A percentile compares a stretch with the other conserved stretches of the same genome.
phyloP scores from a whole-genome alignment of 345 rosid genomes.

The Citrus medica region DNA sequence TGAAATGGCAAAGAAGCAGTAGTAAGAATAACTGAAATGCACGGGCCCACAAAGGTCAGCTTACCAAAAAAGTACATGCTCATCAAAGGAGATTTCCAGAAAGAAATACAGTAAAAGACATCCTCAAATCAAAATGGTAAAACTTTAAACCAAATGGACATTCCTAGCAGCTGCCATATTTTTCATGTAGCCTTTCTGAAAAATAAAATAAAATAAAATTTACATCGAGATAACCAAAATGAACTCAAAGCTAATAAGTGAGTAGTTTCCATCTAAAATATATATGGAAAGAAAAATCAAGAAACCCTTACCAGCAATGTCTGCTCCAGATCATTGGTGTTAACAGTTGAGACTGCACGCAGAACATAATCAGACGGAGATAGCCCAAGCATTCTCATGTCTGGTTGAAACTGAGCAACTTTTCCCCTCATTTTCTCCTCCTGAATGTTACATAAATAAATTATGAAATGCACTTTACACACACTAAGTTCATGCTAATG shows the following conservation, averaged over 20 bases:
- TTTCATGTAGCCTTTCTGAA: not conserved
- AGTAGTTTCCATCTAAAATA: not conserved
- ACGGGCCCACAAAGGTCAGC: not conserved
- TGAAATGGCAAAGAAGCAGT: not conserved
- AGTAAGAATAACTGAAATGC: not conserved
- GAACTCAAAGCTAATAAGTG: not conserved
- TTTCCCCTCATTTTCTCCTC: slow-evolving; percentile 65
- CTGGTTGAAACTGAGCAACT: slow-evolving; percentile 57
- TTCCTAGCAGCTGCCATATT: not conserved
- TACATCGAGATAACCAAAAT: not conserved
- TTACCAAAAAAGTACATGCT: not conserved
- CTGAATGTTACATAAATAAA: slow-evolving; percentile 35
- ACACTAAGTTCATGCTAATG: not conserved
- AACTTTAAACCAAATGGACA: not conserved
- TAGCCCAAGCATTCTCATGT: slow-evolving; percentile 64
- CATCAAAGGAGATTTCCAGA: not conserved
- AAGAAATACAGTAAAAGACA: not conserved
- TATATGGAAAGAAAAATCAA: not conserved
- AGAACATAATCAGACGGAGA: slow-evolving; percentile 81
- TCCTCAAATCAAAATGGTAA: not conserved
- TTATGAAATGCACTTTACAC: not conserved
- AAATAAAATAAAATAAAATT: not conserved
- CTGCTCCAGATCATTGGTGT: slow-evolving; percentile 85
- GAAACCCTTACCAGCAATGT: slow-evolving; percentile 64
- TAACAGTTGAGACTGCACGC: slow-evolving; percentile 63